Base-by-base conservation (phyloP, 2,329 filamentous ascomycete species). In the Apiospora aurea region DNA sequence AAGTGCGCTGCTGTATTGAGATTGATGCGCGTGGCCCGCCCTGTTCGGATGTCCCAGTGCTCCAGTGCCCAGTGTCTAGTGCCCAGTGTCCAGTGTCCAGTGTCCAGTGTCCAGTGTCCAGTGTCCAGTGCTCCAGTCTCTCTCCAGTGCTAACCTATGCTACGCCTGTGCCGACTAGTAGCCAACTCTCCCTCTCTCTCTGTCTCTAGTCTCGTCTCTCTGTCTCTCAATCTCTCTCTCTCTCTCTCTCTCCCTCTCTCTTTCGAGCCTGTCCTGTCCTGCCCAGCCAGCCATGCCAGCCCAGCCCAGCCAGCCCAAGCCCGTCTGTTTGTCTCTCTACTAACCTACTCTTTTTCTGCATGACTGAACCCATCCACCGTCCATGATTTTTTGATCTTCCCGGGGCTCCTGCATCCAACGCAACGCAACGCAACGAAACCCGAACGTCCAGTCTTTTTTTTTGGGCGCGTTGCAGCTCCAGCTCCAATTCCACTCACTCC, bases 381-480 rank as follows among this genome's bases (percentile, higher is more conserved):
- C 57, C 57, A 64, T 64, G 57, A 64, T 64, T 64, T 64, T 64
- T 64, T 64, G 57, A 64, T 64, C 57, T 64, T 64, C 57, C 57
- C 57, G 57, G 57, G 57, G 57, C 34, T 41, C 57, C 41, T 64
- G 57, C 57, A 64, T 64, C 11, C 57, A 64, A 64, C 53, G 53
- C 53, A 61, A 61, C 57, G 29, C 57, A 64, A 61, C 26, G 53
- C 38, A 61, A 61, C 53, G 53, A 61, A 61, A 38, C 53, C 53
- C 57, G 57, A 64, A 64, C 57, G 57, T 64, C 41, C 41, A 13
- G 41, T 43, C 57, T 64, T n/a, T 41, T 38, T 38, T 38, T 38
- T 34, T 6, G 3, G 3, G 57, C 57, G 57, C 34, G 57, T 64
- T 61, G 16, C 29, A 61, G 51, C 51, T 21, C 53, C 53, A 57